Evolutionary conservation across 1,139 yeast species (phyloP).

Genomic region (Geotrichum fermentans): DNA sequence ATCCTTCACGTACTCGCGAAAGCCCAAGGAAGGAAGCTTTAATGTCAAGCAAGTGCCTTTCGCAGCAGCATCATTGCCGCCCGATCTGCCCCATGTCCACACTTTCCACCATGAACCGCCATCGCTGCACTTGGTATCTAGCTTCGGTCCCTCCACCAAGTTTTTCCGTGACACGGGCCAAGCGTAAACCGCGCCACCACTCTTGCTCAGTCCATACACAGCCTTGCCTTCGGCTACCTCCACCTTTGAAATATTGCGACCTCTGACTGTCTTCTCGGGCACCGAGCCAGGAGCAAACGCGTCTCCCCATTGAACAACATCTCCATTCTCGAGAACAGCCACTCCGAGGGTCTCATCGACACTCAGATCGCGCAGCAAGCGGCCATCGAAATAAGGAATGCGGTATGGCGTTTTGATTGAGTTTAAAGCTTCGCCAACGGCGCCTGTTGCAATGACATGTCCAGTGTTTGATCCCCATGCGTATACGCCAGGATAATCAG

Average conservation of each 20-base stretch:
- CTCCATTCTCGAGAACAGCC: constrained; percentile 66
- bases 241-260: constrained; percentile 45
- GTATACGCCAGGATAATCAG: constrained; percentile 47
- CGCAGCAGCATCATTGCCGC: constrained; percentile 1
- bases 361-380: constrained; percentile 54
- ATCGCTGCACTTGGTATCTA: constrained; percentile 1
- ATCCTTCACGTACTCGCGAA: constrained; percentile 48
- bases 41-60: constrained; percentile 19
- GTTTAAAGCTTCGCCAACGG: constrained; percentile 22
- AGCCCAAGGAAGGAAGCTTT: constrained; percentile 30
- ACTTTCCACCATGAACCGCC: constrained; percentile 18
- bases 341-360: constrained; percentile 52
- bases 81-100: constrained; percentile 17
- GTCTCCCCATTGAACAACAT: constrained; percentile 63
- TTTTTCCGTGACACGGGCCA: constrained; percentile 19
- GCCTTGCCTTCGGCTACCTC: constrained; percentile 48
- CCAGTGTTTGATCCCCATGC: constrained; percentile 48
- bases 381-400: constrained; percentile 58
- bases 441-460: constrained; percentile 41
- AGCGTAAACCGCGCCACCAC: constrained; percentile 40
- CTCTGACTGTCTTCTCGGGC: constrained; percentile 43
- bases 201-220: constrained; percentile 52
- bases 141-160: constrained; percentile 14
- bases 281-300: constrained; percentile 30
- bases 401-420: constrained; percentile 52